Evolutionary conservation across 441 rosid species (phyloP), one percentile per base, ranked within the genome.

Genomic region (Codiaeum variegatum): DNA sequence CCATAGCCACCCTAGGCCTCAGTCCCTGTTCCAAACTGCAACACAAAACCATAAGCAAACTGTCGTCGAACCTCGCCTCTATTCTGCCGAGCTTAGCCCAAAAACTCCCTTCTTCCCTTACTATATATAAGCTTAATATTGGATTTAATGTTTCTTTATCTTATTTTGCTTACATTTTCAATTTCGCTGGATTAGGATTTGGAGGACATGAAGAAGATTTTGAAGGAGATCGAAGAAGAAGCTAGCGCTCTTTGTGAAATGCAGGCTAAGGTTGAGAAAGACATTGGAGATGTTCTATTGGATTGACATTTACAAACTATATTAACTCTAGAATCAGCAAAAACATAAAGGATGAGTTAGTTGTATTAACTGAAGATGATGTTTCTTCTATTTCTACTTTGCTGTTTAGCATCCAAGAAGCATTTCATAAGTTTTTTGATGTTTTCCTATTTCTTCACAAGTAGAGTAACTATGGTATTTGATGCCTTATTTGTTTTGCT

Each of bases 191-290:
- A 42, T 49, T 83, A 94, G 99, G 98, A 92, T 79, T 81, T 94
- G 75, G 97, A 92, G 77, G 98, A 94, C 81, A 91, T 94, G 99
- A 94, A 94, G 87, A 92, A 85, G 75, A 87, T 98, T 72, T 77
- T 94, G 79, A 92, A 91, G 79, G 99, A 92, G 84, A 94, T 94
- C 78, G 99, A 94, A 75, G 99, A 92, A 74, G 98, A 94, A 71
- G 99, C 98, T 34, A 93, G 95, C 6, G 98, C 98, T 71, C 90
- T 94, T 42, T 94, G 99, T 9, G 99, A 94, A 86, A 94, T 94
- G 97, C 98, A 94, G 81, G 94, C 96, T 56, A 94, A 94, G 79
- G 99, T 90, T 34, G 97, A 94, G 92, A 91, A 94, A 63, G 99
- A 94, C 72, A 94, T 94, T 96, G 99, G 97, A 47, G 85, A 89